These are phyloP conservation scores for Cladorrhinum sp. DNA, from an alignment of 2,329 filamentous ascomycete genomes.

Conservation along the genomic window DNA sequence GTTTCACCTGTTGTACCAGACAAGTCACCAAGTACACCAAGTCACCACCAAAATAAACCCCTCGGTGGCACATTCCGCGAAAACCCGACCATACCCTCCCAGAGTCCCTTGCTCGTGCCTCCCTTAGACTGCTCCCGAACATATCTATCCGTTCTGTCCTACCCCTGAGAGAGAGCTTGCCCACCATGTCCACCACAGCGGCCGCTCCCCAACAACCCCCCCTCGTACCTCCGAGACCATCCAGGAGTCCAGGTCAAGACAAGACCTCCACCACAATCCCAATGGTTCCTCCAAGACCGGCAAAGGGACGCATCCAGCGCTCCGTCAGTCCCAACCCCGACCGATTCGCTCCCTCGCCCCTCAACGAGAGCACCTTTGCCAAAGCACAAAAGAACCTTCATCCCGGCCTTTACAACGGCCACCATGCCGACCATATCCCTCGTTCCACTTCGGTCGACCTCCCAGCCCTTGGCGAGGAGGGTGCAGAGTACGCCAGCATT, in stretches of 20 bases:
- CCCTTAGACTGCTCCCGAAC: constrained; percentile 3
- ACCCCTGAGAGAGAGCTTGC: constrained; percentile 2
- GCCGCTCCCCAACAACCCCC: constrained; percentile 46
- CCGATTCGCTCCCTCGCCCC: constrained; percentile 78
- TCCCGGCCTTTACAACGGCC: constrained; percentile 37
- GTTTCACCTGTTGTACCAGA: background rate
- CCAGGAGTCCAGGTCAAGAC: constrained; percentile 49
- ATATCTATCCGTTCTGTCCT: constrained; percentile 8
- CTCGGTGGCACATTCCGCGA: constrained; percentile 14
- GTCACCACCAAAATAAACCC: background rate
- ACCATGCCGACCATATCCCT: constrained; percentile 44
- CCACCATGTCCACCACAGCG: constrained; percentile 46
- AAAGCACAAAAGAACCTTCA: constrained; percentile 42
- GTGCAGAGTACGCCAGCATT: constrained; percentile 73
- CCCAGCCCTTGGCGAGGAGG: constrained; percentile 85
- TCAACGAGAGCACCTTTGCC: constrained; percentile 66
- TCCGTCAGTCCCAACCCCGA: constrained; percentile 74
- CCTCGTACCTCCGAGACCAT: constrained; percentile 56
- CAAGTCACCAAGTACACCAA: background rate
- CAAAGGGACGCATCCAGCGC: constrained; percentile 65
- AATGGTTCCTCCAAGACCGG: constrained; percentile 74
- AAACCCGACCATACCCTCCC: constrained; percentile 15
- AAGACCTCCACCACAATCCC: constrained; percentile 49
- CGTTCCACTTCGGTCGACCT: constrained; percentile 76
- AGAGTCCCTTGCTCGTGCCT: constrained; percentile 6